phyloP scores from a whole-genome alignment of 345 rosid genomes.

The Laguncularia racemosa region DNA sequence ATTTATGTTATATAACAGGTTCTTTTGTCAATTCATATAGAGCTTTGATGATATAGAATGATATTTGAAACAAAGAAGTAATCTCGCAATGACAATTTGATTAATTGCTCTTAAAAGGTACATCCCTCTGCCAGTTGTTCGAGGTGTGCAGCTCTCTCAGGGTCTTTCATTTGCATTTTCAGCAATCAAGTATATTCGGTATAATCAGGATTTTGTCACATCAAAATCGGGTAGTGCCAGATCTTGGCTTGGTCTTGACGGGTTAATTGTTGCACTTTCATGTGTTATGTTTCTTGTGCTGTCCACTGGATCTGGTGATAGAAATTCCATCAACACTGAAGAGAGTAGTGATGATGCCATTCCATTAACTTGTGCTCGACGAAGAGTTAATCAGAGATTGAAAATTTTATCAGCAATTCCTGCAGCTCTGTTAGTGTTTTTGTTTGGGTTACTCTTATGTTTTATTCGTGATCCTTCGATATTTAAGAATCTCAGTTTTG shows the following conservation, averaged over 20 bases:
- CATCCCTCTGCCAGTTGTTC: slow-evolving; percentile 84
- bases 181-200: slow-evolving; percentile 73
- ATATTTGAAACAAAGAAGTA: too few relatives aligned
- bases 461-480: slow-evolving; percentile 58
- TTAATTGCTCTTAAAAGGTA: not conserved
- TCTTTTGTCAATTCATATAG: too few relatives aligned
- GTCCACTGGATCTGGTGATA: slow-evolving; percentile 57
- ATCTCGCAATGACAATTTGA: too few relatives aligned
- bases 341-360: slow-evolving; percentile 1
- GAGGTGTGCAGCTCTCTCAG: slow-evolving; percentile 94
- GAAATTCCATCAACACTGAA: not conserved
- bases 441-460: slow-evolving; percentile 48
- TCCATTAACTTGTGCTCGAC: slow-evolving; percentile 5
- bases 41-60: too few relatives aligned
- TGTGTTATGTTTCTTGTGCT: slow-evolving; percentile 51
- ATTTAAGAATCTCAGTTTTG: slow-evolving; percentile 41
- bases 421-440: slow-evolving; percentile 64
- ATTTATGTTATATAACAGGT: too few relatives aligned
- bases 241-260: slow-evolving; percentile 76
- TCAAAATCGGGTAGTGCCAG: slow-evolving; percentile 55
- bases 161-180: slow-evolving; percentile 87
- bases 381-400: slow-evolving; percentile 26
- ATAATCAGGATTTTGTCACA: slow-evolving; percentile 50
- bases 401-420: slow-evolving; percentile 55
- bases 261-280: slow-evolving; percentile 51